Percentiles rank a stretch among this genome's conserved stretches.
Evolutionary conservation across 805 yeast species (phyloP).

Genomic region (Priceomyces medius): DNA sequence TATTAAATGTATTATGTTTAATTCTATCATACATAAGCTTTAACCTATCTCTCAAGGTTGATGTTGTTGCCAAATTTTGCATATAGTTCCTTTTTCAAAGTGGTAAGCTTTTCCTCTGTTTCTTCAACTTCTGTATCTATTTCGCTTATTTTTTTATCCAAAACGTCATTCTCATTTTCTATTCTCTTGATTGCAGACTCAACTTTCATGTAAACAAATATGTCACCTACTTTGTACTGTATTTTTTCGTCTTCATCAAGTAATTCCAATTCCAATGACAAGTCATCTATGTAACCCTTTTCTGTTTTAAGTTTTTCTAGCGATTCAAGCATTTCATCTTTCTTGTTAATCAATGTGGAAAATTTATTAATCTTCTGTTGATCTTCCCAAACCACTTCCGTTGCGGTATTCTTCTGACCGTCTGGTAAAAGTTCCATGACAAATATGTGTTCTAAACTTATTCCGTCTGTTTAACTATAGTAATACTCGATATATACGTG

Average conservation of each 20-base stretch:
- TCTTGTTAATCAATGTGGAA: constrained; percentile 73
- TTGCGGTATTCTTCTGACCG: constrained; percentile 50
- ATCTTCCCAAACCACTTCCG: constrained; percentile 76
- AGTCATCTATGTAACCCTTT: constrained; percentile 86
- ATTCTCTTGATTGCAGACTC: constrained; percentile 64
- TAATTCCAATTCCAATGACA: constrained; percentile 79
- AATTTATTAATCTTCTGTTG: constrained; percentile 88
- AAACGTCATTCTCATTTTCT: constrained; percentile 56
- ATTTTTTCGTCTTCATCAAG: constrained; percentile 70
- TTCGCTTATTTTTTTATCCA: constrained; percentile 50
- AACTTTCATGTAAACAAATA: constrained; percentile 69
- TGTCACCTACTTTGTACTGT: constrained; percentile 80
- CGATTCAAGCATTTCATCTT: constrained; percentile 54
- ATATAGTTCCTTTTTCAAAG: constrained; percentile 71
- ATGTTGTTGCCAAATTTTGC: constrained; percentile 88
- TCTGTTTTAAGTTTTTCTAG: constrained; percentile 57
- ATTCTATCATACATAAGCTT: not conserved
- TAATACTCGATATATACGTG: too few relatives aligned
- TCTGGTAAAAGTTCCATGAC: constrained; percentile 51
- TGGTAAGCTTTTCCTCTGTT: constrained; percentile 54
- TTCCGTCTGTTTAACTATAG: too few relatives aligned
- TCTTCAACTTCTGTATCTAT: constrained; percentile 48
- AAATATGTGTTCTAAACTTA: not conserved
- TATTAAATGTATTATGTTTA: not conserved
- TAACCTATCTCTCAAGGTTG: constrained; percentile 63